A percentile compares a stretch with the other conserved stretches of the same genome.
These are phyloP conservation scores for Fragilaria radians DNA, from an alignment of 108 stramenopile genomes.

Conservation along the genomic window DNA sequence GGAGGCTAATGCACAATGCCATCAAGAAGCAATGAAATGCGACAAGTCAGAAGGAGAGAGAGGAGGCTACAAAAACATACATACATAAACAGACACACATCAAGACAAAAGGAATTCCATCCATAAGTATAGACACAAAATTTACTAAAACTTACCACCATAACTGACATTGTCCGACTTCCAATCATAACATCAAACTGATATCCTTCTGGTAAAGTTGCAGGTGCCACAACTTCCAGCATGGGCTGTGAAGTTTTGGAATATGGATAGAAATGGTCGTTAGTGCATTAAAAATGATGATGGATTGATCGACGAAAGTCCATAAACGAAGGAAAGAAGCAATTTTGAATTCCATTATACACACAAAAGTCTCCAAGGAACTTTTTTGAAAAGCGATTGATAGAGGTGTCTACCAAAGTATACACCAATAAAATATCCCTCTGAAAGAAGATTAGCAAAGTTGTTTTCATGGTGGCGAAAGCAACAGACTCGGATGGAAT, in stretches of 20 bases:
- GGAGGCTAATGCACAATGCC: constrained; percentile 23
- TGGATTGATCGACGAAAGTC: no score
- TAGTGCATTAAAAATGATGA: no score
- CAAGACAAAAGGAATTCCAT: no score
- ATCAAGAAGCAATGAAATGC: no score
- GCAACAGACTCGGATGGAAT: neutral
- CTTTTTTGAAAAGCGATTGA: no score
- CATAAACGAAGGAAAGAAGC: neutral
- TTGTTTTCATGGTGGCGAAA: neutral
- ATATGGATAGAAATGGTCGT: no score
- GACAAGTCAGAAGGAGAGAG: no score
- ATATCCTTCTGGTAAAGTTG: constrained; percentile 46
- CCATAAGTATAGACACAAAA: no score
- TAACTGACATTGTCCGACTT: constrained; percentile 31
- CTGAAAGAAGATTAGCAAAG: neutral
- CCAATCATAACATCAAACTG: constrained; percentile 45
- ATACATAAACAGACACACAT: no score
- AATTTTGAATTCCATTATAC: neutral
- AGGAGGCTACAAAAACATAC: no score
- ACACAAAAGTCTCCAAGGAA: no score
- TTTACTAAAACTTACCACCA: constrained; percentile 26
- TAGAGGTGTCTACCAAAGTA: no score
- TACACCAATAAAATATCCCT: neutral
- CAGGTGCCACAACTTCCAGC: constrained; percentile 61
- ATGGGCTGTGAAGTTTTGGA: constrained; percentile 14